These are phyloP conservation scores for Blepharisma japonicum DNA, from an alignment of 73 alveolate species.

Conservation along the genomic window DNA sequence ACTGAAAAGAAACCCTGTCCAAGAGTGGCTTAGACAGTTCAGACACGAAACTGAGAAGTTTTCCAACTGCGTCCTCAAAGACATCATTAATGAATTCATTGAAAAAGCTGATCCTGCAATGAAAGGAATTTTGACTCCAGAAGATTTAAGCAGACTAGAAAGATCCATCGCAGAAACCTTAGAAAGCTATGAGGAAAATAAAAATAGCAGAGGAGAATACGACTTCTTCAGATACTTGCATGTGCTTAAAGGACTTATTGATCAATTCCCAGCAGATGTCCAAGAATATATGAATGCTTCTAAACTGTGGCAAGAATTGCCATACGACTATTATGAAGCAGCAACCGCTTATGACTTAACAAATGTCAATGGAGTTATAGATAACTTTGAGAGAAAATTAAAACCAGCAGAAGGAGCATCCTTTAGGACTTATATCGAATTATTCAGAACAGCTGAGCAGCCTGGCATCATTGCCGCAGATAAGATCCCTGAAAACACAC, in stretches of 20 bases:
- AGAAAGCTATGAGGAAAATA: not conserved
- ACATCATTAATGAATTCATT: not conserved
- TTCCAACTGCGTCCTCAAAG: not conserved
- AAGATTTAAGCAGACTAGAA: not conserved
- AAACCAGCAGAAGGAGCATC: not conserved
- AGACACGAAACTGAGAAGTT: not conserved
- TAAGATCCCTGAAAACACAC: not conserved
- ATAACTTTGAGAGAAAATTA: not conserved
- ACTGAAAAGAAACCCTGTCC: not conserved
- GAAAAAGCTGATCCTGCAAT: slow-evolving; percentile 19
- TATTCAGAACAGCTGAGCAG: not conserved
- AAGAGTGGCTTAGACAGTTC: slow-evolving; percentile 18
- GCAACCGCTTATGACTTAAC: not conserved
- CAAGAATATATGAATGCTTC: not conserved
- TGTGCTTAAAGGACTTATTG: not conserved
- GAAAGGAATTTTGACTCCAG: slow-evolving; percentile 9
- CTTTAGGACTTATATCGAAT: not conserved
- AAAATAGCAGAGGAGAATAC: not conserved
- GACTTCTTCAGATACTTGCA: not conserved
- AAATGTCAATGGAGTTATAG: not conserved
- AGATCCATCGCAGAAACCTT: not conserved
- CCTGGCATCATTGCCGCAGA: not conserved
- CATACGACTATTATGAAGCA: slow-evolving; percentile 25
- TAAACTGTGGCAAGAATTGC: not conserved
- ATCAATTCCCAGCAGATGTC: not conserved